Evolutionary conservation across 2,329 filamentous ascomycete genomes (phyloP).

Genomic region (Periconia macrospinosa): DNA sequence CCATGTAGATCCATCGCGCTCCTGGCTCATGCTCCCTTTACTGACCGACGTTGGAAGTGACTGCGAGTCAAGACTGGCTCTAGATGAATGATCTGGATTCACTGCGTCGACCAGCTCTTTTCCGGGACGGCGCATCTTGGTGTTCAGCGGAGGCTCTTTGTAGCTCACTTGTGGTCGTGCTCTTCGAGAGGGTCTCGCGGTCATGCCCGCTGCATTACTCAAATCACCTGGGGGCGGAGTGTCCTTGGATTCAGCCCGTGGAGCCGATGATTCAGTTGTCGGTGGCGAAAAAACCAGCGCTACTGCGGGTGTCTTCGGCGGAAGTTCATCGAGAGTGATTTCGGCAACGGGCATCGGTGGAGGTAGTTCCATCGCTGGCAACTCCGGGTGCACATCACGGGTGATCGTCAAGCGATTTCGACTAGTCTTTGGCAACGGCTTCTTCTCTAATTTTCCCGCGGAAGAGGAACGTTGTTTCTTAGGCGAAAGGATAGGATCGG

Average conservation of each 20-base stretch:
- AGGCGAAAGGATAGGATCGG: conserved; percentile 48
- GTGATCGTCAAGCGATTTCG: conserved; percentile 28
- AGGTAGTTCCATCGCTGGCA: conserved; percentile 21
- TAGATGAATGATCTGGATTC: conserved; percentile 20
- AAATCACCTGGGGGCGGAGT: conserved; percentile 49
- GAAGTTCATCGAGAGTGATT: conserved; percentile 39
- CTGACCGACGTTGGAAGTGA: conserved; percentile 20
- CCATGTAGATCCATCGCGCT: conserved; percentile 29
- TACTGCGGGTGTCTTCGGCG: conserved; percentile 43
- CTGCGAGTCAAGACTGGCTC: conserved; percentile 29
- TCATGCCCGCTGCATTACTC: conserved; percentile 34
- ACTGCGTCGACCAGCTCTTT: conserved; percentile 53
- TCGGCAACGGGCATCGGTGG: conserved; percentile 28
- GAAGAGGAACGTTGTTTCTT: conserved; percentile 40
- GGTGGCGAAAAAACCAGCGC: conserved; percentile 49
- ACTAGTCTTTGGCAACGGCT: conserved; percentile 20
- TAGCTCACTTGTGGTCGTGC: conserved; percentile 52
- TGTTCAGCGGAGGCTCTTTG: conserved; percentile 51
- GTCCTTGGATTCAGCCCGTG: conserved; percentile 40
- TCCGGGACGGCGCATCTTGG: conserved; percentile 53
- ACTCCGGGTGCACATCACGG: conserved; percentile 23
- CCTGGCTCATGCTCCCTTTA: conserved; percentile 30
- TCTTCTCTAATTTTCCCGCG: conserved; percentile 32
- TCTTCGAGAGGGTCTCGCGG: conserved; percentile 47
- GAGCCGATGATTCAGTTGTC: conserved; percentile 46